phyloP scores from a whole-genome alignment of 2,329 filamentous ascomycete species.

The Colletotrichum tropicicola region DNA sequence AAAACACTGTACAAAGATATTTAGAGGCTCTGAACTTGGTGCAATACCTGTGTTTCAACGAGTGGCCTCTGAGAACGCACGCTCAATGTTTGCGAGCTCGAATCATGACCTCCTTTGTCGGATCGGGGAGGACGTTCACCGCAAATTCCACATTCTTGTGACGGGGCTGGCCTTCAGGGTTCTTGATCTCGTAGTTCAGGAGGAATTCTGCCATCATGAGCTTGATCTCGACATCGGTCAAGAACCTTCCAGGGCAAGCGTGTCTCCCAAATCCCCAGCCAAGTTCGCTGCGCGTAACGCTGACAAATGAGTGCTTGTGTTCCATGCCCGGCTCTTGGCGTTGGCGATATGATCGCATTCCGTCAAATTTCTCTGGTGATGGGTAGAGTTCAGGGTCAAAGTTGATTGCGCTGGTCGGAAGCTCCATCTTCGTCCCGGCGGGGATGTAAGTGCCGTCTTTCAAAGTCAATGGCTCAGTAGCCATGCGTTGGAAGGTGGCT shows the following conservation, averaged over 20 bases:
- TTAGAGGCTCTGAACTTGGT: no score
- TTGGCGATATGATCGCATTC: slow-evolving; percentile 55
- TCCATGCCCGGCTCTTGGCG: slow-evolving; percentile 37
- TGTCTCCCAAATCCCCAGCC: slow-evolving; percentile 30
- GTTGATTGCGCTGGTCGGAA: slow-evolving; percentile 45
- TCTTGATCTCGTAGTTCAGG: slow-evolving; percentile 25
- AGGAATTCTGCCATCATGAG: slow-evolving; percentile 25
- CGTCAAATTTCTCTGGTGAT: slow-evolving; percentile 53
- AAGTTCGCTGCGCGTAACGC: slow-evolving; percentile 35
- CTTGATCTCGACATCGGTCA: slow-evolving; percentile 29
- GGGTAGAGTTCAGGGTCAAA: slow-evolving; percentile 46
- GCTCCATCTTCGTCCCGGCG: slow-evolving; percentile 50
- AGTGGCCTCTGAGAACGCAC: no score
- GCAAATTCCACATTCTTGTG: background rate
- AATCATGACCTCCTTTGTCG: background rate
- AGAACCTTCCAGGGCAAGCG: slow-evolving; percentile 20
- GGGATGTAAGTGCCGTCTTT: slow-evolving; percentile 39
- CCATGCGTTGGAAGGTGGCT: slow-evolving; percentile 59
- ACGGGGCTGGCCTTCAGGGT: slow-evolving; percentile 9
- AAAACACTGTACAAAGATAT: no score
- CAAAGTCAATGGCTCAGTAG: slow-evolving; percentile 57
- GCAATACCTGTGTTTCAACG: no score
- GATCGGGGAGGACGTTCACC: background rate
- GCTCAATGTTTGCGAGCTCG: background rate
- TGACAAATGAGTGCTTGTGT: slow-evolving; percentile 48